These are phyloP conservation scores for Neophaeococcomyces mojaviensis DNA, from an alignment of 2,329 filamentous ascomycete species.

Conservation along the genomic window DNA sequence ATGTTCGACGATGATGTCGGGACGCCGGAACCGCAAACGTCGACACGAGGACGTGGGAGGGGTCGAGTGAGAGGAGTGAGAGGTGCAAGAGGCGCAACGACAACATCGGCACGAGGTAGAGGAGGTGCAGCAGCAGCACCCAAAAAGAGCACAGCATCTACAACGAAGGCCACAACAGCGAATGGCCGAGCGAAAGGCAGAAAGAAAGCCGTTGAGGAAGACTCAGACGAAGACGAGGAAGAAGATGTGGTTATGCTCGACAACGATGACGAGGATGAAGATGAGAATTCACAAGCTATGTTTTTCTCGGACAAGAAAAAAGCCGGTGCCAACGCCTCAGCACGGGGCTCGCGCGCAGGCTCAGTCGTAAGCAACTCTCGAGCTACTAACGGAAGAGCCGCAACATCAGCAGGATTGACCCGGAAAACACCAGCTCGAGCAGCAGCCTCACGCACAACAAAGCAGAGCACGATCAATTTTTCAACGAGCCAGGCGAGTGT, in stretches of 20 bases:
- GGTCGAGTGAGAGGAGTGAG: constrained; percentile 38
- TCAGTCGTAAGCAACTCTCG: constrained; percentile 7
- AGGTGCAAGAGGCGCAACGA: constrained; percentile 35
- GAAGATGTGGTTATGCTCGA: constrained; percentile 35
- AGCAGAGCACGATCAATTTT: constrained; percentile 38
- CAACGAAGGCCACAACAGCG: constrained; percentile 27
- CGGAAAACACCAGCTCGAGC: constrained; percentile 33
- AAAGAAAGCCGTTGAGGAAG: constrained; percentile 27
- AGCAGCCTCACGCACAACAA: constrained; percentile 14
- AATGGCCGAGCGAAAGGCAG: constrained; percentile 12
- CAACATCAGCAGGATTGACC: constrained; percentile 18
- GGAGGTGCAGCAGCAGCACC: constrained; percentile 25
- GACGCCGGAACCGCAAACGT: constrained; percentile 31
- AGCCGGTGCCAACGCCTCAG: background rate
- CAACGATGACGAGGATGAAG: constrained; percentile 25
- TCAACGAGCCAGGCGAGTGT: constrained; percentile 30
- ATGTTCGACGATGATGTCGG: constrained; percentile 37
- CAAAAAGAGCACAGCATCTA: constrained; percentile 31
- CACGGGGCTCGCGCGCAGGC: constrained; percentile 8
- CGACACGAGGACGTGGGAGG: constrained; percentile 41
- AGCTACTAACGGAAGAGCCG: constrained; percentile 15
- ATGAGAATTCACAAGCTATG: constrained; percentile 20
- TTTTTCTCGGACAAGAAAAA: constrained; percentile 20
- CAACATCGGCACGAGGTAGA: constrained; percentile 18
- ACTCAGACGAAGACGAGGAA: constrained; percentile 30